These are phyloP conservation scores for Stephanodiscus minutulus DNA, from an alignment of 108 stramenopile species.

Conservation along the genomic window DNA sequence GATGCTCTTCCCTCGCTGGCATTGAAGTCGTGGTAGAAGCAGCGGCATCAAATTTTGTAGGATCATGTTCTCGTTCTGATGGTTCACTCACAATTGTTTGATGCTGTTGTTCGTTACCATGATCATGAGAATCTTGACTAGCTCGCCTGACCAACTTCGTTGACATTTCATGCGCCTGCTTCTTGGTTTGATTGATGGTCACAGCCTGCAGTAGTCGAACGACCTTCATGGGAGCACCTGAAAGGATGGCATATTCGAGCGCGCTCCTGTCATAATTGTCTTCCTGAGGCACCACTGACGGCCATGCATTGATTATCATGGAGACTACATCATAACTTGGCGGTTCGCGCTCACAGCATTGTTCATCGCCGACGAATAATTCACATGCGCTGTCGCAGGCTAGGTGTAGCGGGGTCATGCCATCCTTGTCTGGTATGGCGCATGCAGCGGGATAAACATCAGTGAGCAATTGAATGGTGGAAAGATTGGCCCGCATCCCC, in stretches of 20 bases:
- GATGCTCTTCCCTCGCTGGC: neutral
- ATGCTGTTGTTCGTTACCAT: too few relatives aligned
- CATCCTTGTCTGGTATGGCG: slow-evolving; percentile 66
- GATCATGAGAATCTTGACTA: too few relatives aligned
- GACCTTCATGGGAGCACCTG: slow-evolving; percentile 13
- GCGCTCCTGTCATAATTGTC: slow-evolving; percentile 26
- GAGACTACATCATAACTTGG: neutral
- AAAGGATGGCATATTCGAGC: slow-evolving; percentile 32
- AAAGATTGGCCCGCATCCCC: slow-evolving; percentile 61
- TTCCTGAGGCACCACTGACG: neutral
- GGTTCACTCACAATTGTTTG: too few relatives aligned
- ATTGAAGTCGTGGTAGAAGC: too few relatives aligned
- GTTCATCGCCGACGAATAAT: slow-evolving; percentile 26
- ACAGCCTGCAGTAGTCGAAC: slow-evolving; percentile 17
- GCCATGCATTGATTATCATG: neutral
- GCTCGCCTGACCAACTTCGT: too few relatives aligned
- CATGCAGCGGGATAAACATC: slow-evolving; percentile 61
- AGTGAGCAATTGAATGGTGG: too few relatives aligned
- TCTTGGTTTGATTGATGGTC: too few relatives aligned
- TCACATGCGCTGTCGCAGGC: slow-evolving; percentile 39
- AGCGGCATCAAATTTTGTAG: too few relatives aligned
- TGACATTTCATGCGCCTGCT: too few relatives aligned
- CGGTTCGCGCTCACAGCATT: neutral
- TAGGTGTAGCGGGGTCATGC: slow-evolving; percentile 66
- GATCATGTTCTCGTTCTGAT: too few relatives aligned